Conservation (phyloP, 768 basidiomycete genomes). For the Termitomyces bulborhizus region DNA sequence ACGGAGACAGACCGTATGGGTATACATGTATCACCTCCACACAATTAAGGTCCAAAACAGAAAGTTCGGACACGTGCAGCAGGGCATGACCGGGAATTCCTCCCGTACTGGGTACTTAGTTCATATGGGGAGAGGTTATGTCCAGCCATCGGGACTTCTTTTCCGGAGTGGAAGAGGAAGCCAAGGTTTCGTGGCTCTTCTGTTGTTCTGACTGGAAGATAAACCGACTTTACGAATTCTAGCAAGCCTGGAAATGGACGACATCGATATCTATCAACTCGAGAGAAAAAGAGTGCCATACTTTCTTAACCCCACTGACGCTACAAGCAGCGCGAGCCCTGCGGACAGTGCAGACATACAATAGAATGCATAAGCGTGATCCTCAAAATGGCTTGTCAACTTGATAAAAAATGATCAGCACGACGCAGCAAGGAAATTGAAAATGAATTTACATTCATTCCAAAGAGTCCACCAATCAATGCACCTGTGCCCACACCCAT, state of each 20-base stretch:
- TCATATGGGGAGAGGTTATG: conserved; percentile 16
- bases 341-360: conserved; percentile 55
- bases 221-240: conserved; percentile 44
- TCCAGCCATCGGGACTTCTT: conserved; percentile 36
- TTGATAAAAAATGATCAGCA: conserved; percentile 21
- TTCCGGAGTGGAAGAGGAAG: conserved; percentile 42
- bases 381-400: conserved; percentile 74
- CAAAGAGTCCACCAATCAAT: conserved; percentile 85
- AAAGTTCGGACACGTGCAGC: background rate
- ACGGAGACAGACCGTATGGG: background rate
- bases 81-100: conserved; percentile 1
- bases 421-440: conserved; percentile 2
- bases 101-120: conserved; percentile 2
- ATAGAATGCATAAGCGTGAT: conserved; percentile 68
- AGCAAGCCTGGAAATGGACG: conserved; percentile 25
- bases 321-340: conserved; percentile 52
- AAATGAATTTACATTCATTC: conserved; percentile 79
- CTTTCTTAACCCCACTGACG: conserved; percentile 63
- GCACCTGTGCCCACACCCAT: conserved; percentile 91
- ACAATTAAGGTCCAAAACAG: background rate
- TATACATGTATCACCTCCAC: background rate
- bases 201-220: conserved; percentile 26
- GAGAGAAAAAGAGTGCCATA: conserved; percentile 18
- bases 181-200: conserved; percentile 27
- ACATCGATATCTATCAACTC: conserved; percentile 4